Percentiles rank a stretch among this genome's conserved stretches.
Conservation (phyloP, 2,329 filamentous ascomycete species). For the Fusarium duplospermum region DNA sequence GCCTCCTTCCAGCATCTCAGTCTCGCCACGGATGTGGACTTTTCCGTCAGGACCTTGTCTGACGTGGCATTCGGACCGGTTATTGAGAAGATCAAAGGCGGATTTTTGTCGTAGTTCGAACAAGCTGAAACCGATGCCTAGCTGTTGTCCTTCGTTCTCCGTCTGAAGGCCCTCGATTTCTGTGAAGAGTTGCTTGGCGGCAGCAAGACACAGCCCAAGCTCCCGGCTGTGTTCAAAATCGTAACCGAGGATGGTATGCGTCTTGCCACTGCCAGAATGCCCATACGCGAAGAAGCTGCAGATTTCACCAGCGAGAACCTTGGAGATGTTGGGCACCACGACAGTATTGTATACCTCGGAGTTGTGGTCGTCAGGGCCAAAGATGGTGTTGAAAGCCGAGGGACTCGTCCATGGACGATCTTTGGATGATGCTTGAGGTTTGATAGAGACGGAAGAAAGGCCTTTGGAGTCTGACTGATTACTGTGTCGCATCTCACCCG, state of each 20-base stretch:
- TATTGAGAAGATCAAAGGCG: neutral
- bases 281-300: conserved; percentile 84
- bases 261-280: conserved; percentile 92
- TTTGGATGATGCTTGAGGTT: neutral
- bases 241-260: conserved; percentile 77
- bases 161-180: neutral
- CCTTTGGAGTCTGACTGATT: neutral
- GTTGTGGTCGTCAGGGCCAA: neutral
- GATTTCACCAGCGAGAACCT: neutral
- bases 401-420: neutral
- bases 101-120: neutral
- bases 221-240: conserved; percentile 47
- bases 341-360: neutral
- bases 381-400: neutral
- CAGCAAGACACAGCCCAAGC: neutral
- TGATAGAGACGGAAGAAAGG: neutral
- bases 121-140: neutral
- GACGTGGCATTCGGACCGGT: neutral
- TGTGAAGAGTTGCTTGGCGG: neutral
- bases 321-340: neutral
- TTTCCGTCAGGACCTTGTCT: neutral
- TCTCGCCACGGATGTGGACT: neutral
- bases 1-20: neutral
- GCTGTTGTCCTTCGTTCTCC: neutral
- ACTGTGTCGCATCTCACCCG: neutral